A percentile compares a stretch with the other conserved stretches of the same genome.
Conservation (phyloP, 192 early-diverging fungal genomes). For the Funneliformis mosseae region DNA sequence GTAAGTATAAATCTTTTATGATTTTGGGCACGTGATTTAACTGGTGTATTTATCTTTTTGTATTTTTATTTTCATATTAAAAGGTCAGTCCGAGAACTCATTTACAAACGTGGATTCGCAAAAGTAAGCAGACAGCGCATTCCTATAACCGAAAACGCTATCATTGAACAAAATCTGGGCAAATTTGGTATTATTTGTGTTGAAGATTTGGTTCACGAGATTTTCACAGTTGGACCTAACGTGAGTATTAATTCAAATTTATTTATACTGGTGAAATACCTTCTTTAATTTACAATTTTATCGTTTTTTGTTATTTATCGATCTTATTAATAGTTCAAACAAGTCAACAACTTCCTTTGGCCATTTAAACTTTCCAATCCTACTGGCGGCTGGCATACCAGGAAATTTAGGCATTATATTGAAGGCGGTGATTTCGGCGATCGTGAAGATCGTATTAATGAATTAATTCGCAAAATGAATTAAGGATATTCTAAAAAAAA, state of each 20-base stretch:
- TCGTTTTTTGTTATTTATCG: neutral
- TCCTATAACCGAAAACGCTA: constrained; percentile 93
- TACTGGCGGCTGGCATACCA: constrained; percentile 89
- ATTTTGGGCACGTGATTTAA: neutral
- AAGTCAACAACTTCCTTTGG: constrained; percentile 99
- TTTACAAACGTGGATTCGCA: constrained; percentile 99
- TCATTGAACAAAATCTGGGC: constrained; percentile 92
- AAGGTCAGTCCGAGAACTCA: constrained; percentile 87
- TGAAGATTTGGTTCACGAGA: constrained; percentile 98
- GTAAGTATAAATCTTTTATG: constrained; percentile 38
- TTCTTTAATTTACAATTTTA: neutral
- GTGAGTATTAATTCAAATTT: constrained; percentile 38
- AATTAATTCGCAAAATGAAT: constrained; percentile 94
- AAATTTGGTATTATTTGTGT: constrained; percentile 96
- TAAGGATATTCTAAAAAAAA: constrained; percentile 48
- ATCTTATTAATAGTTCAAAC: constrained; percentile 70
- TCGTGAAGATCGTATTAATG: constrained; percentile 97
- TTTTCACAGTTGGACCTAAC: constrained; percentile 96
- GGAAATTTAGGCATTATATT: constrained; percentile 96
- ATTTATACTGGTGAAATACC: neutral
- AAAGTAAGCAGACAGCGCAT: constrained; percentile 98
- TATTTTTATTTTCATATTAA: neutral
- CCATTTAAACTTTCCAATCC: constrained; percentile 99
- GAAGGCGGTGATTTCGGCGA: constrained; percentile 98
- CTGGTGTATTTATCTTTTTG: neutral